Percentiles rank a stretch among this genome's conserved stretches.
phyloP scores from a whole-genome alignment of 179 eudicot genomes.

The Actinidia arguta region DNA sequence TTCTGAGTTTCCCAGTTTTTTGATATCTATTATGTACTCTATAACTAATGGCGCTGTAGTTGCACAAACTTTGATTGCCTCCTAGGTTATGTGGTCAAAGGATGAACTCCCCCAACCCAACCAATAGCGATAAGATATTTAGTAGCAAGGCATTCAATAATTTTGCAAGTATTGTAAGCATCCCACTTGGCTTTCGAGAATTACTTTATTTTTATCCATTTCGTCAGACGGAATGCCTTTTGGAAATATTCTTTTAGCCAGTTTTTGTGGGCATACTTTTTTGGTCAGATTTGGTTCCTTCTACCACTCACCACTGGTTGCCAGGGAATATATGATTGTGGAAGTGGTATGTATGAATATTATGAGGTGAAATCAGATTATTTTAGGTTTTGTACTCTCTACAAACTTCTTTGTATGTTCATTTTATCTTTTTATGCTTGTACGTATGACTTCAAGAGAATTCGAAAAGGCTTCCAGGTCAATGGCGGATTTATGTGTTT shows the following conservation, averaged over 20 bases:
- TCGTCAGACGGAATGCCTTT: background rate
- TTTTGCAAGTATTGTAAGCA: background rate
- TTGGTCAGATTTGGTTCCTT: background rate
- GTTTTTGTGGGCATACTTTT: background rate
- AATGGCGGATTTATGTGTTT: no score
- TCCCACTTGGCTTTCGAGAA: background rate
- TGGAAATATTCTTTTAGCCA: background rate
- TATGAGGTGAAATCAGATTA: background rate
- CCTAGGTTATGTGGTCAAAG: background rate
- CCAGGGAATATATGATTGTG: no score
- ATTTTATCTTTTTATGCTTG: background rate
- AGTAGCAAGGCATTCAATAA: background rate
- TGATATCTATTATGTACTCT: background rate
- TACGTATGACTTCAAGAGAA: background rate
- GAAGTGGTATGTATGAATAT: background rate
- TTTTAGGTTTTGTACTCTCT: background rate
- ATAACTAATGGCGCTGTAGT: background rate
- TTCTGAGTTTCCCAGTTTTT: background rate
- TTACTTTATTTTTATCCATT: background rate
- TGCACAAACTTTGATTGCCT: background rate
- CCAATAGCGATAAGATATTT: background rate
- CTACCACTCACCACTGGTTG: background rate
- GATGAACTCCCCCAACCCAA: background rate
- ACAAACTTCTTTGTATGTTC: background rate
- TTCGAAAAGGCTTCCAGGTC: no score